Conservation (phyloP, 2,329 filamentous ascomycete species). For the Leptographium flavum region DNA sequence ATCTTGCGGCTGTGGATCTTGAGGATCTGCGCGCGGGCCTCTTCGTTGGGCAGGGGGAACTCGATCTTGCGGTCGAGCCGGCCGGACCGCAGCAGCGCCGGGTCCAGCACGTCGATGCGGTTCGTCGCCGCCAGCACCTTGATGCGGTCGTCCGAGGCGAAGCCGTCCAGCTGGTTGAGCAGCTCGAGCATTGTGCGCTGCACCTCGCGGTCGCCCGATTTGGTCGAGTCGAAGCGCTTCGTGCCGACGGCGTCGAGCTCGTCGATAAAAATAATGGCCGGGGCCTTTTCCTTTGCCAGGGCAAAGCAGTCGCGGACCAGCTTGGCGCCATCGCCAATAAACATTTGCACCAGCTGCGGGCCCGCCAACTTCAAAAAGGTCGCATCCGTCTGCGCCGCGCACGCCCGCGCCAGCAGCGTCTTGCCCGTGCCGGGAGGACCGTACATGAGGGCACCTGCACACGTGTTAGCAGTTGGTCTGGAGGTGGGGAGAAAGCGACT, state of each 20-base stretch:
- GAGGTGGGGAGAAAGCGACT: too few relatives aligned
- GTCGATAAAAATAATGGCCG: conserved; percentile 98
- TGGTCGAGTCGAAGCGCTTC: conserved; percentile 97
- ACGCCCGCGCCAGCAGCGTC: conserved; percentile 84
- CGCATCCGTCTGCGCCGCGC: conserved; percentile 92
- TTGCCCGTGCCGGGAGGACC: conserved; percentile 84
- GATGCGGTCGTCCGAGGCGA: conserved; percentile 91
- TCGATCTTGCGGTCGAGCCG: conserved; percentile 96
- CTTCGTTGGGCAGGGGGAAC: conserved; percentile 94
- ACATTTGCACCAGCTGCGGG: conserved; percentile 98
- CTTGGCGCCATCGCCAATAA: conserved; percentile 96
- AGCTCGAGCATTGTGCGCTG: conserved; percentile 98
- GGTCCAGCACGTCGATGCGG: conserved; percentile 85
- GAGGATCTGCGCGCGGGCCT: conserved; percentile 90
- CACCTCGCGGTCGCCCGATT: conserved; percentile 93
- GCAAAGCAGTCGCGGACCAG: conserved; percentile 96
- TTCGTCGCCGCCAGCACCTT: conserved; percentile 94
- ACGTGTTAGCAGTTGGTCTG: too few relatives aligned
- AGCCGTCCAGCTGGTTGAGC: conserved; percentile 95
- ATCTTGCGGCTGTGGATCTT: conserved; percentile 98
- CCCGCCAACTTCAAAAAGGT: conserved; percentile 98
- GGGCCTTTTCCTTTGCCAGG: conserved; percentile 94
- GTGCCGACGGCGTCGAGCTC: conserved; percentile 97
- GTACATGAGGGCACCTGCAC: conserved; percentile 87
- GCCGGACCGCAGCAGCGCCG: conserved; percentile 77